Base-by-base conservation (phyloP, 1,139 yeast genomes). In the Debaryomyces nepalensis region DNA sequence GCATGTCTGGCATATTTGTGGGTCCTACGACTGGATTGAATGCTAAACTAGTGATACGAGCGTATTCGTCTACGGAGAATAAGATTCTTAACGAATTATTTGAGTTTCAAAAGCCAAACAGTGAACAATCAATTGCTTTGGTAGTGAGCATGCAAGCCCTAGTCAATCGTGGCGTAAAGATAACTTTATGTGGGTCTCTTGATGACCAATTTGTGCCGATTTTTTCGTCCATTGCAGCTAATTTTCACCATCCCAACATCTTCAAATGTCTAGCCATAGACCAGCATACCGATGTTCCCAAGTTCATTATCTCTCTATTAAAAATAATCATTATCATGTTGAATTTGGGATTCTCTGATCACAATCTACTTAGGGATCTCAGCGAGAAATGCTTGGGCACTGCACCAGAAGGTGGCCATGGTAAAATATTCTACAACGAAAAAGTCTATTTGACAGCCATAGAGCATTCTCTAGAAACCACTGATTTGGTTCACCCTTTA, bases 191-290 rank as follows among this genome's bases (percentile, higher is more conserved):
- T 18, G 84, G 81, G 0, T 63, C 81, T 0, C 49, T 70, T 2
- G 64, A 66, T 37, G 81, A 76, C 51, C 77, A 70, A 47, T 64
- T 74, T 38, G 59, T 74, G 2, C 79, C 80, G 2, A 46, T 79
- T 16, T 61, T 61, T 47, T 68, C 81, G 1, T 57, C 82, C 1
- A 57, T 81, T 39, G 75, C 68, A n/a, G 47, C 65, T 15, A 70
- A 73, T 24, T 58, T 68, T 26, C 49, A 58, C 8, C 87, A 82
- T 54, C 81, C 86, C 1, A 80, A 81, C 50, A 75, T 81, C 12
- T 77, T 59, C 50, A 61, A 85, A 42, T 61, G 70, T 23, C 39
- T 75, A 3, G 63, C 54, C 50, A 57, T 71, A 30, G 64, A 64
- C 12, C 48, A 52, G 20, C 48, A 54, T 15, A 38, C 54, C 20